Base-by-base conservation (phyloP, 2,329 filamentous ascomycete species). In the Talaromyces sp. region DNA sequence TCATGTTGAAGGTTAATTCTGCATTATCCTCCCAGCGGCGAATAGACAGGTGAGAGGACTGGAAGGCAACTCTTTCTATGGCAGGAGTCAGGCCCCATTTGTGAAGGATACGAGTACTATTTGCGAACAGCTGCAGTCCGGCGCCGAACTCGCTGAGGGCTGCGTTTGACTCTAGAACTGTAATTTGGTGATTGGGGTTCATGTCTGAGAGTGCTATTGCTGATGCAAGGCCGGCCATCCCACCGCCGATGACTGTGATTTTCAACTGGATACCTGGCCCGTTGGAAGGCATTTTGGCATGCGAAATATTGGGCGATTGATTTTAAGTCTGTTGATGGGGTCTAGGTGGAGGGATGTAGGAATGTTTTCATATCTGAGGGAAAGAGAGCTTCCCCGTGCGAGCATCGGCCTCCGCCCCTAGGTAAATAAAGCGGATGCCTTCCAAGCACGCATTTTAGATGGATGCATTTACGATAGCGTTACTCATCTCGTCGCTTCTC, bases 111-210 rank as follows among this genome's bases (percentile, higher is more conserved):
- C 63, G 63, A 15, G 67, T 68, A 27, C 59, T 65, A 40, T 68
- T 68, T 63, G 67, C 36, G n/a, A 62, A 65, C 7, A 68, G 61
- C 58, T 68, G 65, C 5, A 68, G 56, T 34, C 67, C 67, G 22
- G 67, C 67, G 1, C 67, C 67, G 19, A 68, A 25, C 36, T 68
- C 67, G 53, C 67, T 66, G 59, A 68, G 65, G 15, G 63, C 59
- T 27, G 53, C 4, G 38, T 67, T 65, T 34, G 66, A 60, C 56
- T 68, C 67, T 25, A 67, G 31, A 15, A 68, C 29, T 19, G 65
- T 67, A 22, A 68, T 67, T 19, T 66, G 62, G 40, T 68, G 66
- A 31, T 64, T 36, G 31, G 43, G 58, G 25, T 68, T 67, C 43
- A 60, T 61, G 51, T 54, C 51, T 54, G 51, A 54, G 36, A 68